Percentiles rank a stretch among this genome's conserved stretches.
Conservation (phyloP, 2,329 filamentous ascomycete genomes). For the Colletotrichum sp. region DNA sequence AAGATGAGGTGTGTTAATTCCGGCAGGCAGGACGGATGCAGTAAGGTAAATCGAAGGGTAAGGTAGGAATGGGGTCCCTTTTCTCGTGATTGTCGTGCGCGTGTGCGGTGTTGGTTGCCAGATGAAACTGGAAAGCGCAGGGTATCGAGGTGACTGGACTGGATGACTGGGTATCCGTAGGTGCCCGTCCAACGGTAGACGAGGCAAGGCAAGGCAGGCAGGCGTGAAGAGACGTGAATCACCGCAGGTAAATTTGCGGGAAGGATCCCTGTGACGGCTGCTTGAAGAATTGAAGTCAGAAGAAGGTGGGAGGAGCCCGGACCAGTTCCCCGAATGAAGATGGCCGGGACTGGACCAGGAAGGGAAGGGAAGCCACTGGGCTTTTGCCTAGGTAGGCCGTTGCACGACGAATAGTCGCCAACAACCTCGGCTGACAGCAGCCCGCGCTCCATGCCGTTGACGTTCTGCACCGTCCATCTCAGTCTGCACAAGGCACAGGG, state of each 20-base stretch:
- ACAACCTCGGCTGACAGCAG: background rate
- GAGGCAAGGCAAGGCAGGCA: background rate
- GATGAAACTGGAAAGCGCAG: background rate
- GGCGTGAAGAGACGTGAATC: background rate
- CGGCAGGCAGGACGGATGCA: background rate
- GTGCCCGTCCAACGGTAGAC: background rate
- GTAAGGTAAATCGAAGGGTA: background rate
- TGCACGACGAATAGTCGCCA: background rate
- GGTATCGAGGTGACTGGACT: background rate
- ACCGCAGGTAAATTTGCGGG: background rate
- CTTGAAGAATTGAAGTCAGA: constrained; percentile 20
- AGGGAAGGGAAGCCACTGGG: background rate
- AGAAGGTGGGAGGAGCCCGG: constrained; percentile 12
- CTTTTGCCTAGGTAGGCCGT: background rate
- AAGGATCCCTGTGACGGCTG: constrained; percentile 2
- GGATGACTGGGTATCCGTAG: background rate
- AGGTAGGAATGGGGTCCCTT: background rate
- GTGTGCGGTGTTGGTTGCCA: background rate
- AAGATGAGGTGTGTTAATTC: background rate
- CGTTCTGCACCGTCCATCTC: background rate
- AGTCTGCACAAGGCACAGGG: background rate
- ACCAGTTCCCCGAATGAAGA: constrained; percentile 11
- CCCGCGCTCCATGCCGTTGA: background rate
- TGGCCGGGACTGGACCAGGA: background rate
- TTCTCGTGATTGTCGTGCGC: background rate